Conservation (phyloP, 805 yeast species). For the Nematodospora valgi region DNA sequence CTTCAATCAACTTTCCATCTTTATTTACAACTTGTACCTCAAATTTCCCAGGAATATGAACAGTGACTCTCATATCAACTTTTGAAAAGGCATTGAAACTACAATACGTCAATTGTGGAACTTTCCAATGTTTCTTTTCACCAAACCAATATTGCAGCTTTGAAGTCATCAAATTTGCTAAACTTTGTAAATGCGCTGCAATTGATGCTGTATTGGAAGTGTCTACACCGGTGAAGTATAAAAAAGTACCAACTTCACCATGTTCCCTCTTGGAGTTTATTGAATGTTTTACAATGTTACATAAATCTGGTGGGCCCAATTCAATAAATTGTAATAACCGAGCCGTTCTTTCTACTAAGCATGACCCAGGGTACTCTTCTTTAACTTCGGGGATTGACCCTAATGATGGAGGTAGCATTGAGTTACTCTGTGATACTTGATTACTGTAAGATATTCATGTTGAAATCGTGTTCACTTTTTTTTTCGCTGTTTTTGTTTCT, state of each 20-base stretch:
- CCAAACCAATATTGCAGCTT: slow-evolving; percentile 79
- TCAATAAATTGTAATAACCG: slow-evolving; percentile 58
- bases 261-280: slow-evolving; percentile 38
- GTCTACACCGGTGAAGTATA: slow-evolving; percentile 74
- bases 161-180: slow-evolving; percentile 58
- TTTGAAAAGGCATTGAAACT: slow-evolving; percentile 59
- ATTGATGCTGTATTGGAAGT: slow-evolving; percentile 73
- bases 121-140: slow-evolving; percentile 64
- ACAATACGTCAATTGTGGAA: slow-evolving; percentile 68
- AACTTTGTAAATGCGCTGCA: slow-evolving; percentile 67
- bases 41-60: slow-evolving; percentile 73
- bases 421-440: background rate
- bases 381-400: slow-evolving; percentile 41
- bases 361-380: slow-evolving; percentile 57
- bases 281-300: slow-evolving; percentile 44
- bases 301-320: slow-evolving; percentile 70
- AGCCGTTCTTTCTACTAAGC: slow-evolving; percentile 61
- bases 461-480: slow-evolving; percentile 3
- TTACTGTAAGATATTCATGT: background rate
- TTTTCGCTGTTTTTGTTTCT: background rate
- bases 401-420: slow-evolving; percentile 34
- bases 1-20: slow-evolving; percentile 53
- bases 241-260: slow-evolving; percentile 64
- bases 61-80: slow-evolving; percentile 68
- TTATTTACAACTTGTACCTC: slow-evolving; percentile 49